These are phyloP conservation scores for Pyrenochaeta sp. DNA, from an alignment of 2,329 filamentous ascomycete species.

Conservation along the genomic window DNA sequence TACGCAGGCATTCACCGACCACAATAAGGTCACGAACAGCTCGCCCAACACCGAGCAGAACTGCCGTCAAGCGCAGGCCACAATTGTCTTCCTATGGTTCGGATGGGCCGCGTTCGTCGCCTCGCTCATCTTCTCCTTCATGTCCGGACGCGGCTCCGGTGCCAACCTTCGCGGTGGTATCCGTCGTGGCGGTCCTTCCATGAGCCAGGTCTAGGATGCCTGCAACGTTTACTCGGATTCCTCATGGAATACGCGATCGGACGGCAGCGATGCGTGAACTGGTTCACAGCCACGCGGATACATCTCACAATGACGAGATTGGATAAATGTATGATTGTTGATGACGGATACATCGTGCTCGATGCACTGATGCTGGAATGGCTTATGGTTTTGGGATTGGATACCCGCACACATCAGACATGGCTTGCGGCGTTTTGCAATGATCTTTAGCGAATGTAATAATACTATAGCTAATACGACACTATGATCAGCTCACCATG, in stretches of 20 bases:
- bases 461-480: conserved; percentile 14
- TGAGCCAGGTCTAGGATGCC: conserved; percentile 63
- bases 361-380: conserved; percentile 6
- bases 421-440: conserved; percentile 4
- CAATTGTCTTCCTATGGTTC: conserved; percentile 81
- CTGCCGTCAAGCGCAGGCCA: conserved; percentile 78
- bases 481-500: conserved; percentile 1
- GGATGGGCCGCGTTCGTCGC: conserved; percentile 70
- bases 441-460: conserved; percentile 14
- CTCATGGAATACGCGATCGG: conserved; percentile 39
- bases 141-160: conserved; percentile 60
- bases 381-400: neutral
- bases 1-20: conserved; percentile 51
- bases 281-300: neutral
- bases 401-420: neutral
- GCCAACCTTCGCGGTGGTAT: conserved; percentile 58
- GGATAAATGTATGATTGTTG: conserved; percentile 4
- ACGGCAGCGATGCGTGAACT: conserved; percentile 18
- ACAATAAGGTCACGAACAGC: conserved; percentile 70
- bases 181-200: conserved; percentile 57
- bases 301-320: neutral
- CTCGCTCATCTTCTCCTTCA: conserved; percentile 63
- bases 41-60: conserved; percentile 67
- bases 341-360: conserved; percentile 11
- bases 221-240: conserved; percentile 33